A percentile compares a stretch with the other conserved stretches of the same genome.
phyloP scores from a whole-genome alignment of 805 yeast species.

The Wickerhamomyces tratensis region DNA sequence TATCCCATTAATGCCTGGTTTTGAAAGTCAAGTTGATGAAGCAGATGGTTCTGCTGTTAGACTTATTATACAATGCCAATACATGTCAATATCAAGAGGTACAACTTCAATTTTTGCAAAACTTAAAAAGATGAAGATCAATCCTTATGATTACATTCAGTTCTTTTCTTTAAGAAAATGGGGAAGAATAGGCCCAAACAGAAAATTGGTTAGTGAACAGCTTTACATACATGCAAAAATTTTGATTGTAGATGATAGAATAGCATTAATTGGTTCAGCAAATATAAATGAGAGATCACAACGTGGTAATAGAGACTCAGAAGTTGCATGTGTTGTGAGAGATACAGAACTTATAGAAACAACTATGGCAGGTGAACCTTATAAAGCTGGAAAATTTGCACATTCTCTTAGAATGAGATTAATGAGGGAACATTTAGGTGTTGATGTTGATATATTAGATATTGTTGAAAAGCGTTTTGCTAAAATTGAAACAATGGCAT shows the following conservation, averaged over 20 bases:
- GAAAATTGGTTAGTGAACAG: conserved; percentile 77
- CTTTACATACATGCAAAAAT: conserved; percentile 89
- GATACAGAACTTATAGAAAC: conserved; percentile 65
- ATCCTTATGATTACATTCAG: conserved; percentile 85
- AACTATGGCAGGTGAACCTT: conserved; percentile 75
- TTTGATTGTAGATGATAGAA: conserved; percentile 86
- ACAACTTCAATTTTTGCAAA: conserved; percentile 79
- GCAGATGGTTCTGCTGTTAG: conserved; percentile 94
- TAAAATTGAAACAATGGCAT: conserved; percentile 27
- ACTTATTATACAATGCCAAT: conserved; percentile 94
- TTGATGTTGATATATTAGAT: conserved; percentile 82
- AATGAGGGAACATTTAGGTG: conserved; percentile 96
- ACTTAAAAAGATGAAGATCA: conserved; percentile 67
- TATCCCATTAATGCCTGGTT: conserved; percentile 97
- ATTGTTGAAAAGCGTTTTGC: conserved; percentile 66
- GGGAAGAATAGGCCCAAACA: conserved; percentile 80
- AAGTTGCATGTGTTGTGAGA: conserved; percentile 80
- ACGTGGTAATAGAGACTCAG: conserved; percentile 92
- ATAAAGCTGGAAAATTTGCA: conserved; percentile 77
- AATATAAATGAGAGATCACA: conserved; percentile 94
- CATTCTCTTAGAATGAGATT: conserved; percentile 81
- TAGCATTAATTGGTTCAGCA: conserved; percentile 94
- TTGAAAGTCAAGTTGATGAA: conserved; percentile 84
- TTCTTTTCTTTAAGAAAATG: conserved; percentile 90
- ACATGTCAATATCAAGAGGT: conserved; percentile 87